These are phyloP conservation scores for Fonsecaea nubica DNA, from an alignment of 2,329 filamentous ascomycete species.

Conservation along the genomic window DNA sequence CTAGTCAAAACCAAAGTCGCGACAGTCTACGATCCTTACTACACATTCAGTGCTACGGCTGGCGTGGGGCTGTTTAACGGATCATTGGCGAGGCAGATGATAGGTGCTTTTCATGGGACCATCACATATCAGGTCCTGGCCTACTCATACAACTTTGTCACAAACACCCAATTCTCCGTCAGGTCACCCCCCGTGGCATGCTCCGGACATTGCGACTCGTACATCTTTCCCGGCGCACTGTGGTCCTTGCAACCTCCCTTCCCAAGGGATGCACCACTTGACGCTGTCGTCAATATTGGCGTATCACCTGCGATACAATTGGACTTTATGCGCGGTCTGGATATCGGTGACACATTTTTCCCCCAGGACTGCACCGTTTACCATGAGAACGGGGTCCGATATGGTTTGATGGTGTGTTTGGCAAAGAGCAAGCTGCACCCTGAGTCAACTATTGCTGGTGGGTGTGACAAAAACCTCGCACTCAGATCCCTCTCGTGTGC, in stretches of 20 bases:
- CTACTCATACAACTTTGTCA: slow-evolving; percentile 12
- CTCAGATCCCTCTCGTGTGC: too few relatives aligned
- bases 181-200: not conserved
- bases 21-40: not conserved
- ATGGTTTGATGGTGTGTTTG: slow-evolving; percentile 3
- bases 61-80: not conserved
- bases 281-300: not conserved
- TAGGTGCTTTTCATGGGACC: not conserved
- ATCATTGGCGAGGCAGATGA: not conserved
- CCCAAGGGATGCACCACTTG: not conserved
- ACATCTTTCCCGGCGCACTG: slow-evolving; percentile 1
- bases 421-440: not conserved
- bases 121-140: slow-evolving; percentile 1
- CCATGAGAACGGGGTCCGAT: not conserved
- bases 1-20: not conserved
- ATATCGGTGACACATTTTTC: not conserved
- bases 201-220: not conserved
- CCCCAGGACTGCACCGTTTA: slow-evolving; percentile 2
- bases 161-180: not conserved
- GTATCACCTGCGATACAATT: not conserved
- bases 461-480: not conserved
- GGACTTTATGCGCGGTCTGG: not conserved
- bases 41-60: not conserved
- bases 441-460: not conserved
- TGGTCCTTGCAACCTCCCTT: not conserved